Conservation (phyloP, 257 asterid species). For the Solanum sitiens region DNA sequence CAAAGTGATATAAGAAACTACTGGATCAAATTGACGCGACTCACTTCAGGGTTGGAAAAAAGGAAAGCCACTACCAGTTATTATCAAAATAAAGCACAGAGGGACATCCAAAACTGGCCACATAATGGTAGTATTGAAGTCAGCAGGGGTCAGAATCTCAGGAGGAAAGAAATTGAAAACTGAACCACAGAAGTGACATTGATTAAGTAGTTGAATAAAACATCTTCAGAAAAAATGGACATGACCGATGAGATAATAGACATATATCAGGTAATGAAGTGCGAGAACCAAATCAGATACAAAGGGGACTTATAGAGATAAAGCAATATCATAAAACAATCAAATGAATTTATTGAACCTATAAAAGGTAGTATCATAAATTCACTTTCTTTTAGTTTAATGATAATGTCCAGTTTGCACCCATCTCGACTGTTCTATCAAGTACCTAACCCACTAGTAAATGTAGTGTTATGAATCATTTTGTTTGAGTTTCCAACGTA, state of each 20-base stretch:
- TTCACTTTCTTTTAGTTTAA: background rate
- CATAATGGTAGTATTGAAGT: background rate
- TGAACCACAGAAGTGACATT: background rate
- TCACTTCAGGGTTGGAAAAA: constrained; percentile 2
- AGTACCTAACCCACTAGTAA: background rate
- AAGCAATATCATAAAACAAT: background rate
- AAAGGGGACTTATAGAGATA: background rate
- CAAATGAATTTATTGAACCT: background rate
- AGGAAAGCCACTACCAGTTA: background rate
- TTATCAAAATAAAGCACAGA: background rate
- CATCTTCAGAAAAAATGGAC: background rate
- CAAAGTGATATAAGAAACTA: background rate
- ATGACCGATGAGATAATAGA: background rate
- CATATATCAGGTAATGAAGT: background rate
- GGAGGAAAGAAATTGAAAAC: background rate
- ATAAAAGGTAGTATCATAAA: background rate
- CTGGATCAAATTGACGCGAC: background rate
- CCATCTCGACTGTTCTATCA: background rate
- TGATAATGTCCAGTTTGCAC: background rate
- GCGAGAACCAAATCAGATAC: background rate
- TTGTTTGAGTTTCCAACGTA: background rate
- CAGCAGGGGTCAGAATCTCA: background rate
- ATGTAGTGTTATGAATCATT: background rate
- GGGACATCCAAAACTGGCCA: background rate
- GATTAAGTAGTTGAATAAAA: background rate